These are phyloP conservation scores for Chaetoscypha palmicola DNA, from an alignment of 2,329 filamentous ascomycete genomes.

Conservation along the genomic window DNA sequence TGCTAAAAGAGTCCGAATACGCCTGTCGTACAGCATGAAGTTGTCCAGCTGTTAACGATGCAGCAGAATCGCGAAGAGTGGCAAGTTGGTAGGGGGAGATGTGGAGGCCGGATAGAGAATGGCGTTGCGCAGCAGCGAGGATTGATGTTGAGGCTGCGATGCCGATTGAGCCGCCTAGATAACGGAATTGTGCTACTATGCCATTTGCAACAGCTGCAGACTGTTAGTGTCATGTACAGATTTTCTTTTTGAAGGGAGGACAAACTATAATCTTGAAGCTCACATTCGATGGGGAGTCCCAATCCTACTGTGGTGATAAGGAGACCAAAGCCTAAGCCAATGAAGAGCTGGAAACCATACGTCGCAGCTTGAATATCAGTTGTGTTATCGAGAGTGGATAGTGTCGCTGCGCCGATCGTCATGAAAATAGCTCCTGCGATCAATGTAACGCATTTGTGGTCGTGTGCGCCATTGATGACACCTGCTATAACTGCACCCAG, in stretches of 20 bases:
- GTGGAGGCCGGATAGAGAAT: no score
- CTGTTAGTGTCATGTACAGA: no score
- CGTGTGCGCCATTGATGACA: slow-evolving; percentile 1
- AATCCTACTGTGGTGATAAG: slow-evolving; percentile 7
- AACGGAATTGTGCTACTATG: slow-evolving; percentile 6
- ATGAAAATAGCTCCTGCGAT: slow-evolving; percentile 3
- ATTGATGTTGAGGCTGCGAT: slow-evolving; percentile 8
- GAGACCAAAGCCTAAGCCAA: slow-evolving; percentile 9
- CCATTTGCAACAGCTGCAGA: slow-evolving; percentile 6
- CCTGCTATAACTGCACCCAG: slow-evolving; percentile 8
- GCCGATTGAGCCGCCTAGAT: slow-evolving; percentile 6
- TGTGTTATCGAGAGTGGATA: slow-evolving; percentile 3
- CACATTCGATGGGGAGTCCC: slow-evolving; percentile 1
- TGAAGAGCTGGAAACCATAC: slow-evolving; percentile 5
- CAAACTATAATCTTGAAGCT: slow-evolving; percentile 2
- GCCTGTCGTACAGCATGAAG: neutral
- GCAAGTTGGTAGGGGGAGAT: neutral
- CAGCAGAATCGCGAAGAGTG: slow-evolving; percentile 2
- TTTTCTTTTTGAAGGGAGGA: neutral
- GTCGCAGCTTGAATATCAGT: neutral
- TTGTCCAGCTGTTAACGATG: slow-evolving; percentile 9
- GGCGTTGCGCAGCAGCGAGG: no score
- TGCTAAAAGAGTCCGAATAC: neutral
- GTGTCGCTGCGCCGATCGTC: slow-evolving; percentile 4
- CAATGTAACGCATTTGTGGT: slow-evolving; percentile 7